Evolutionary conservation across 257 asterid species (phyloP).

Genomic region (Catharanthus roseus): DNA sequence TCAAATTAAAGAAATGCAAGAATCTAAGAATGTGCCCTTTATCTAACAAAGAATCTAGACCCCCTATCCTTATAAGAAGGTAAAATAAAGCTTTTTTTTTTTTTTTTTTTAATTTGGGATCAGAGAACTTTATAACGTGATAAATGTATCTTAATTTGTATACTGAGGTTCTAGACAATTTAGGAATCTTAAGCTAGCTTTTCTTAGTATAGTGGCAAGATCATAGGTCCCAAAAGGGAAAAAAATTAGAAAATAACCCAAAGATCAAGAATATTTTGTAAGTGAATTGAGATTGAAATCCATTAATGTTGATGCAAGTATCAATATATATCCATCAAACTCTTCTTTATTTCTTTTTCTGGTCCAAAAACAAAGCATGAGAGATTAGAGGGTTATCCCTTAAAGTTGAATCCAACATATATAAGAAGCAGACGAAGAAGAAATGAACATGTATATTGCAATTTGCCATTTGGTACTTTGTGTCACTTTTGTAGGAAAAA

Average conservation of each 20-base stretch:
- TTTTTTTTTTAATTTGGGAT: no score
- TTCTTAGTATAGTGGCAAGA: background rate
- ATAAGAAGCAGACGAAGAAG: background rate
- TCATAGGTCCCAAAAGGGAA: background rate
- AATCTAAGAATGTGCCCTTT: no score
- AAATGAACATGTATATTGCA: conserved; percentile 5
- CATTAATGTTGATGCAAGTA: conserved; percentile 7
- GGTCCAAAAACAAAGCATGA: conserved; percentile 6
- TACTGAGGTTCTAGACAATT: background rate
- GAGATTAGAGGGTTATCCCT: conserved; percentile 14
- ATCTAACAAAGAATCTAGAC: background rate
- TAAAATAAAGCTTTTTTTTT: no score
- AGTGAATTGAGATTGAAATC: conserved; percentile 13
- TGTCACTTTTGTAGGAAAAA: no score
- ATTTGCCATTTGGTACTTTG: conserved; percentile 9
- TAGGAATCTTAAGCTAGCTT: background rate
- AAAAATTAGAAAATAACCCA: background rate
- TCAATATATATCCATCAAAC: background rate
- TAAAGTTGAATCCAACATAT: conserved; percentile 1
- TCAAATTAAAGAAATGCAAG: no score
- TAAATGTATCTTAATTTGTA: no score
- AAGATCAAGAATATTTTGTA: background rate
- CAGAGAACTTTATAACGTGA: background rate
- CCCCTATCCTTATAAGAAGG: background rate
- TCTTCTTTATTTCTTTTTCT: background rate